Evolutionary conservation across 331 rosid genomes (phyloP).

Genomic region (Erythrophleum ivorense): DNA sequence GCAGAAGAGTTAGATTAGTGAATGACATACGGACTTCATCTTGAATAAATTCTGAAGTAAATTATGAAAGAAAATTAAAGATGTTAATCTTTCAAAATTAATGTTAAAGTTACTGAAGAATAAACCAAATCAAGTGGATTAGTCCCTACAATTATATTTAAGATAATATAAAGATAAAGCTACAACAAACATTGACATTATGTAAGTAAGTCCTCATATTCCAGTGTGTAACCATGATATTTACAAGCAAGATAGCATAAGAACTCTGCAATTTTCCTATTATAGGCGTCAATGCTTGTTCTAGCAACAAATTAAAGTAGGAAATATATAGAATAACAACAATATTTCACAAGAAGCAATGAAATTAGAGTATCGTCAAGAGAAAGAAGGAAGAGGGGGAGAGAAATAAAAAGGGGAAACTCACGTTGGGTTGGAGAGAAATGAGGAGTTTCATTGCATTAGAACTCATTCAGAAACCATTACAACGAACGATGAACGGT

Average conservation of each 20-base stretch:
- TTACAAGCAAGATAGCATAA: not conserved
- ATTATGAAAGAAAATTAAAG: not conserved
- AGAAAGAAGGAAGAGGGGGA: too few relatives aligned
- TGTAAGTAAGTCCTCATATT: not conserved
- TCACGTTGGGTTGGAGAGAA: too few relatives aligned
- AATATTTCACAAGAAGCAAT: too few relatives aligned
- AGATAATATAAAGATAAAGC: not conserved
- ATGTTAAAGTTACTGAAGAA: not conserved
- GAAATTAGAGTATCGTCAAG: too few relatives aligned
- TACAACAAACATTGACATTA: not conserved
- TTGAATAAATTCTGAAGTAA: slow-evolving; percentile 1
- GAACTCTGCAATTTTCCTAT: not conserved
- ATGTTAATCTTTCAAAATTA: not conserved
- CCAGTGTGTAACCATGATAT: not conserved
- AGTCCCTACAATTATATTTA: not conserved
- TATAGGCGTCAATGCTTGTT: too few relatives aligned
- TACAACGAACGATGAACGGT: too few relatives aligned
- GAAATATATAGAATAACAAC: too few relatives aligned
- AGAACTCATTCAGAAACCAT: too few relatives aligned
- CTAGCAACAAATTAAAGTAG: too few relatives aligned
- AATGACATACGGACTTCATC: slow-evolving; percentile 19
- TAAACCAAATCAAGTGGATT: not conserved
- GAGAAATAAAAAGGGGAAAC: too few relatives aligned
- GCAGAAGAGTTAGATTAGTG: slow-evolving; percentile 20
- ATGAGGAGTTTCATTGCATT: too few relatives aligned